Evolutionary conservation across 2,329 filamentous ascomycete species (phyloP), one percentile per base, ranked within the genome.

Genomic region (Fusarium sp.): DNA sequence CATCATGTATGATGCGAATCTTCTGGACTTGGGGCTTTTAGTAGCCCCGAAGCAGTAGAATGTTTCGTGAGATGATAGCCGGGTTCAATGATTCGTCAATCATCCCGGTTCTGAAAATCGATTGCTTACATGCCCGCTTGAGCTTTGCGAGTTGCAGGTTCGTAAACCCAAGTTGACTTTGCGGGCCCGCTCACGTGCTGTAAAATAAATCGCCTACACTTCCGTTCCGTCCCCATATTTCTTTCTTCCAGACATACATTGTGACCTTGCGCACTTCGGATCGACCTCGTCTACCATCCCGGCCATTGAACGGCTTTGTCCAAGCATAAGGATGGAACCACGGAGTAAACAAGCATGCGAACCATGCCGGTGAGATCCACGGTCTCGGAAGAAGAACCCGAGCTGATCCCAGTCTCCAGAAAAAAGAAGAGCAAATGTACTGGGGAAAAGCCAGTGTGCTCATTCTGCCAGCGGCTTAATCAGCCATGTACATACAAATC

Each of bases 371-470:
- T 58, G 7, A 34, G 44, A 45, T 2, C 11, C 0, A 0, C 7
- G 6, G 3, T 1, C 0, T 8, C 26, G 26, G 26, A 28, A 28
- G 9, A 9, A 28, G 26, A 9, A 6, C 0, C 8, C 7, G 8
- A 3, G 1, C 11, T 63, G 1, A 63, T 7, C 11, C 3, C 8
- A 11, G 8, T 0, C 2, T 15, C 0, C 6, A 64, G 59, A 1
- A 42, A 39, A 18, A 64, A 64, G 61, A 64, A 64, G 38, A 64
- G 51, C 7, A 64, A 58, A 24, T 64, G 61, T 4, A 50, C 59
- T 0, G 59, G 51, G 7, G 59, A 64, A 38, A 38, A 11, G 6
- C 61, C 61, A 4, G 40, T n/a, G 17, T 64, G 59, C 17, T 64
- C 61, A 3, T 64, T 64, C 3, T 64, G 61, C 24, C 3, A 11